phyloP scores from a whole-genome alignment of 1,139 yeast species.

The Yamadazyma oceani region DNA sequence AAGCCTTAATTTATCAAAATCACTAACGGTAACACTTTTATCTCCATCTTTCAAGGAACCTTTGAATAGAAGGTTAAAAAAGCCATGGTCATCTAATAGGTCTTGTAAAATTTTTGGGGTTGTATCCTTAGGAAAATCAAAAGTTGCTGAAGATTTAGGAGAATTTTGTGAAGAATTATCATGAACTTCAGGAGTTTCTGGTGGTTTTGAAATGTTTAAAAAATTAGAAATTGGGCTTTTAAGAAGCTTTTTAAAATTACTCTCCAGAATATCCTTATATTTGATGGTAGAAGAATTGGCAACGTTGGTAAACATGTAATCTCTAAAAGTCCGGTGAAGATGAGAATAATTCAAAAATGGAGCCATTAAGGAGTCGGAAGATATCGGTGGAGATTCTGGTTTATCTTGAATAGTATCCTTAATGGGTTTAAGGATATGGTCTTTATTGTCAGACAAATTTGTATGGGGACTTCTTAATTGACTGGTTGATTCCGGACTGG shows the following conservation, averaged over 20 bases:
- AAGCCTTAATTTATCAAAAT: conserved; percentile 21
- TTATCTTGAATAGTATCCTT: not conserved
- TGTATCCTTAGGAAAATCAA: conserved; percentile 2
- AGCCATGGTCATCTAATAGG: conserved; percentile 10
- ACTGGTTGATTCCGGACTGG: too few relatives aligned
- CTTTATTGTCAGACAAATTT: too few relatives aligned
- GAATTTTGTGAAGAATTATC: not conserved
- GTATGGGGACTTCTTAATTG: too few relatives aligned
- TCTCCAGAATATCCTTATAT: conserved; percentile 9
- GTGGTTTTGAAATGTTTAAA: conserved; percentile 4
- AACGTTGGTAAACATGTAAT: conserved; percentile 32
- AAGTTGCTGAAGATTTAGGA: not conserved
- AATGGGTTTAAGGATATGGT: too few relatives aligned
- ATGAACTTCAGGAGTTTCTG: not conserved
- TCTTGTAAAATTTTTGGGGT: conserved; percentile 15
- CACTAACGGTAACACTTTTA: conserved; percentile 4
- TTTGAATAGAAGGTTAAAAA: conserved; percentile 5
- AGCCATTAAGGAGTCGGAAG: conserved; percentile 16
- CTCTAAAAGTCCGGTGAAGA: conserved; percentile 26
- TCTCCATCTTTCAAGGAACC: not conserved
- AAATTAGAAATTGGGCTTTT: conserved; percentile 14
- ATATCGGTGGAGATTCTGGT: conserved; percentile 5
- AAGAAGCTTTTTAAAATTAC: conserved; percentile 16
- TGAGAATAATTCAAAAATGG: conserved; percentile 21
- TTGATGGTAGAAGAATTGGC: conserved; percentile 9